Evolutionary conservation across 148 eudicot genomes (phyloP), one percentile per base, ranked within the genome.

Genomic region (Linanthus parryae): DNA sequence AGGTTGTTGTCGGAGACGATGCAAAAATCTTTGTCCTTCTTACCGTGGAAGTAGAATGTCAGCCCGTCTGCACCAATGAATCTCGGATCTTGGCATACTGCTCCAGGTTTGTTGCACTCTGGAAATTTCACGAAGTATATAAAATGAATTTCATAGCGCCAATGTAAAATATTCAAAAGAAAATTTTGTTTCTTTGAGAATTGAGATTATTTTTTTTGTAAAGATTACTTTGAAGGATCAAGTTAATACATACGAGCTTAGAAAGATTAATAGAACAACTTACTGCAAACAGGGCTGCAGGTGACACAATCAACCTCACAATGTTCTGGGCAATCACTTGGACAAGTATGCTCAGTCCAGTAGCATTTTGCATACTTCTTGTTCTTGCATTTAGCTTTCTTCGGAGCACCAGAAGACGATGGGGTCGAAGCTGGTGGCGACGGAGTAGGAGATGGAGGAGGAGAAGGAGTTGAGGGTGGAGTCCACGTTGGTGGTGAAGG

Each of bases 221-320:
- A 38, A 4, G 4, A 6, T n/a, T 3, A 7, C 14, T 38, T 4
- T 38, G 14, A 14, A 7, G 4, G 14, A 3, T 6, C 15, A 8
- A 5, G 3, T 7, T 5, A 38, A 6, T 7, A 14, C 4, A 4
- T 3, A 3, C 7, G 7, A 14, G 7, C 19, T 21, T 8, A 15
- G 7, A 3, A 12, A 10, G 8, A 20, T 4, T 24, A 44, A n/a
- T 2, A 20, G 7, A 44, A 12, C 25, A 43, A 56, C 77, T 71
- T 71, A 76, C 81, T 53, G 31, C 81, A 76, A 57, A 76, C 68
- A 28, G 81, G 81, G 15, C 69, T 68, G 38, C 81, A 76, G 29
- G 77, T 72, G 68, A 55, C 74, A 76, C 82, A 68, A 35, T 76
- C 78, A 54, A 76, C 81, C 39, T 76, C 68, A 58, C 82, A 76